Percentiles rank a stretch among this genome's conserved stretches.
These are phyloP conservation scores for Wallacemonas sp. DNA, from an alignment of 208 protist genomes.

Conservation along the genomic window DNA sequence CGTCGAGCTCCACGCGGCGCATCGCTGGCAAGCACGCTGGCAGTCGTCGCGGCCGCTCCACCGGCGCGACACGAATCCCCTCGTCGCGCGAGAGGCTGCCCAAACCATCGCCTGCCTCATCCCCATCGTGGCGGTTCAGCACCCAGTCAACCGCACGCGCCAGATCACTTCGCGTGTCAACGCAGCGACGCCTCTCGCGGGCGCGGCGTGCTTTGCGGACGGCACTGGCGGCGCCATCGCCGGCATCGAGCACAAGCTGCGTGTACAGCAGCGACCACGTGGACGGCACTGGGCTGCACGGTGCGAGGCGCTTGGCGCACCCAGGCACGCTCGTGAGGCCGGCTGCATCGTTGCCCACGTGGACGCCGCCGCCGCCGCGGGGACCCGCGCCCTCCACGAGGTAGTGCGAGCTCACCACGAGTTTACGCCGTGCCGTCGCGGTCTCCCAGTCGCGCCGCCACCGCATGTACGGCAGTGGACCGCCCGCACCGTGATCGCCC, in stretches of 20 bases:
- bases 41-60: background rate
- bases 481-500: background rate
- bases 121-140: background rate
- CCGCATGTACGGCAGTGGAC: conserved; percentile 23
- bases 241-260: conserved; percentile 9
- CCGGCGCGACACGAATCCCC: background rate
- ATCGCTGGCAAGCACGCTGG: background rate
- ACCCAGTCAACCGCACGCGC: too few species aligned
- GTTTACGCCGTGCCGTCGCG: conserved; percentile 19
- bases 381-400: background rate
- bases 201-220: background rate
- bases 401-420: background rate
- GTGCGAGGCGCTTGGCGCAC: conserved; percentile 14
- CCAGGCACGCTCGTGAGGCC: too few species aligned
- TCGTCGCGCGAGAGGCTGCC: background rate
- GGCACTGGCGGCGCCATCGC: conserved; percentile 13
- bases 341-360: background rate
- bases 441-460: conserved; percentile 30
- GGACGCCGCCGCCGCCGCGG: background rate
- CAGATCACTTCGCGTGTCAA: too few species aligned
- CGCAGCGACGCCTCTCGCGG: too few species aligned
- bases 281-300: conserved; percentile 21
- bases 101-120: background rate
- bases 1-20: background rate
- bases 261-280: conserved; percentile 25